A percentile compares a stretch with the other conserved stretches of the same genome.
These are phyloP conservation scores for Rhododendron griersonianum DNA, from an alignment of 148 eudicot species.

Conservation along the genomic window DNA sequence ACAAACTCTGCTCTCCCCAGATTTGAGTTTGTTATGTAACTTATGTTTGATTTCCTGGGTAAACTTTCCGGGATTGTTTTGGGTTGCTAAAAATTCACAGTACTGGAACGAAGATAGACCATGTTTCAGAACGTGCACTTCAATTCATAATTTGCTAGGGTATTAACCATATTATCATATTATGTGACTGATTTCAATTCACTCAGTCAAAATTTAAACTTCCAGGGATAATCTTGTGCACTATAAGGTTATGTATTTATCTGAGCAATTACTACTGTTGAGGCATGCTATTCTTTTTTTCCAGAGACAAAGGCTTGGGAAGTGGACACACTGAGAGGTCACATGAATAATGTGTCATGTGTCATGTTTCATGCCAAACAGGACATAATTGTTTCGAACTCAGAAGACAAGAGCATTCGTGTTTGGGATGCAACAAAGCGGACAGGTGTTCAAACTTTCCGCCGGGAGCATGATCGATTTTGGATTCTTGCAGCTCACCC, in stretches of 20 bases:
- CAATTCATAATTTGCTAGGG: background rate
- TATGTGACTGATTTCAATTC: background rate
- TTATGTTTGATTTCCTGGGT: background rate
- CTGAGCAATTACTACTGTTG: background rate
- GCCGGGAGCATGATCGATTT: conserved; percentile 79
- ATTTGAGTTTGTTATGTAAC: background rate
- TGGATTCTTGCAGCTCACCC: conserved; percentile 87
- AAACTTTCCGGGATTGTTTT: background rate
- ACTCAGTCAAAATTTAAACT: background rate
- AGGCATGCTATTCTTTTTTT: conserved; percentile 1
- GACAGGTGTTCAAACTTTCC: conserved; percentile 79
- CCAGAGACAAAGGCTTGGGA: conserved; percentile 96
- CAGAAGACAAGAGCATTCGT: conserved; percentile 91
- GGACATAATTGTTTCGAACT: conserved; percentile 89
- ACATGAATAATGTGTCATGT: conserved; percentile 87
- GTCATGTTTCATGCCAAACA: conserved; percentile 82
- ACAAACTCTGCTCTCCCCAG: background rate
- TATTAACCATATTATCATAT: background rate
- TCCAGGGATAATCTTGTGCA: background rate
- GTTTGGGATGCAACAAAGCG: conserved; percentile 89
- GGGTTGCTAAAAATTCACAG: background rate
- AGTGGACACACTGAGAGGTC: conserved; percentile 87
- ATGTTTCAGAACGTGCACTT: background rate
- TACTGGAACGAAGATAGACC: background rate
- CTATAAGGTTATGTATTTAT: background rate